Base-by-base conservation (phyloP, 2,329 filamentous ascomycete species). In the Bipolaris gigantea region DNA sequence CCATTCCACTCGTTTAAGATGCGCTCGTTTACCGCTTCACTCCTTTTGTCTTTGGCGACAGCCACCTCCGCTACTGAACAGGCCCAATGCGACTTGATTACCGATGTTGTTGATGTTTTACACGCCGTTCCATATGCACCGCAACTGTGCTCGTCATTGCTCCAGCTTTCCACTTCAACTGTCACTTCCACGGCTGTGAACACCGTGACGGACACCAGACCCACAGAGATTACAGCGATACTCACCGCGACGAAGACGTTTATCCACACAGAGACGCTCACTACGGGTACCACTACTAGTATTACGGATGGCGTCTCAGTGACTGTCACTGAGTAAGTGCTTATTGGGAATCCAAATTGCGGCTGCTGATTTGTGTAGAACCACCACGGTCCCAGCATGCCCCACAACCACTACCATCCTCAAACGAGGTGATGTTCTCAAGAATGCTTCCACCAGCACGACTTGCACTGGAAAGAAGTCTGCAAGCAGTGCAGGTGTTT, bases 31-130 rank as follows among this genome's bases (percentile, higher is more conserved):
- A 50, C 36, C 3, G 5, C 41, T 18, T 32, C 48, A 3, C 48
- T 50, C 40, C 15, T 50, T 30, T 30, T 50, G 9, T 45, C 48
- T 39, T 30, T 46, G 25, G 41, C 34, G 16, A 11, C 27, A 38
- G 34, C 48, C 19, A 45, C 40, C 25, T 46, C 41, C 4, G 48
- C 34, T 4, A 42, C 27, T 3, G 34, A 39, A 25, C 40, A 50
- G 1, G 4, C 36, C 13, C 48, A n/a, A 34, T 50, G 41, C 6
- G n/a, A 46, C 18, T 15, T 45, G 11, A 9, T 39, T 15, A 25
- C 34, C 5, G 33, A 35, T 5, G 15, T 46, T 13, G 34, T 50
- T 19, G 11, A 39, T 21, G 41, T 11, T 7, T 15, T 50, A 15
- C 25, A 21, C 5, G 5, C 23, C 9, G 33, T 39, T n/a, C 25